Evolutionary conservation across 345 rosid genomes (phyloP).

Genomic region (Dipteronia sinensis): DNA sequence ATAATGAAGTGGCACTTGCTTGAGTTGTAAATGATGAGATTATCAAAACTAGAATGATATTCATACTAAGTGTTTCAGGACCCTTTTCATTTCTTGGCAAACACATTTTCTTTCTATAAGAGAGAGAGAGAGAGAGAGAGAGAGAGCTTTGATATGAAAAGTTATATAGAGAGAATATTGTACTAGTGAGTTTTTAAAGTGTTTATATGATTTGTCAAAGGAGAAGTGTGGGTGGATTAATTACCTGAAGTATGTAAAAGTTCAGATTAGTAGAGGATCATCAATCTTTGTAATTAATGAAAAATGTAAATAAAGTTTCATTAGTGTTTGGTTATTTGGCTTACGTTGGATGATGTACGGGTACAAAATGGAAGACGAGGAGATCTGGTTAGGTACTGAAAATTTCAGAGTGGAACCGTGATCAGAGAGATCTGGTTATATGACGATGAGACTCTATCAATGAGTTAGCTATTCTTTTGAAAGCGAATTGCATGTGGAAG

Average conservation of each 20-base stretch:
- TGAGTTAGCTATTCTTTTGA: conserved; percentile 14
- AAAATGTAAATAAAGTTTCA: not conserved
- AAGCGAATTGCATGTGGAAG: conserved; percentile 46
- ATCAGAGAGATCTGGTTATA: not conserved
- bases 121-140: conserved; percentile 7
- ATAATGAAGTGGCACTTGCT: conserved; percentile 5
- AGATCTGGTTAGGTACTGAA: not conserved
- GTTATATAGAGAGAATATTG: not conserved
- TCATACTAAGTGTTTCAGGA: not conserved
- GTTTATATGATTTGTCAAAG: not conserved
- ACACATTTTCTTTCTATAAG: conserved; percentile 9
- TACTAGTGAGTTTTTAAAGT: not conserved
- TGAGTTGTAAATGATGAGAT: conserved; percentile 15
- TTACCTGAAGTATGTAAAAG: not conserved
- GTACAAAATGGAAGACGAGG: not conserved
- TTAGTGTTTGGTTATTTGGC: not conserved
- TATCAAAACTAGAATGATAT: conserved; percentile 17
- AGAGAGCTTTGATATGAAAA: not conserved
- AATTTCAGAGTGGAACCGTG: not conserved
- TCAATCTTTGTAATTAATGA: too few relatives aligned
- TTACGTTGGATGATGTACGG: conserved; percentile 6
- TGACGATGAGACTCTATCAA: conserved; percentile 20
- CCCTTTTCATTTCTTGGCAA: not conserved
- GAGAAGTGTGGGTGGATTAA: too few relatives aligned
- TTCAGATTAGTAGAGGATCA: not conserved